Percentiles rank a stretch among this genome's conserved stretches.
Conservation (phyloP, 2,329 filamentous ascomycete genomes). For the Claviceps spartinae region DNA sequence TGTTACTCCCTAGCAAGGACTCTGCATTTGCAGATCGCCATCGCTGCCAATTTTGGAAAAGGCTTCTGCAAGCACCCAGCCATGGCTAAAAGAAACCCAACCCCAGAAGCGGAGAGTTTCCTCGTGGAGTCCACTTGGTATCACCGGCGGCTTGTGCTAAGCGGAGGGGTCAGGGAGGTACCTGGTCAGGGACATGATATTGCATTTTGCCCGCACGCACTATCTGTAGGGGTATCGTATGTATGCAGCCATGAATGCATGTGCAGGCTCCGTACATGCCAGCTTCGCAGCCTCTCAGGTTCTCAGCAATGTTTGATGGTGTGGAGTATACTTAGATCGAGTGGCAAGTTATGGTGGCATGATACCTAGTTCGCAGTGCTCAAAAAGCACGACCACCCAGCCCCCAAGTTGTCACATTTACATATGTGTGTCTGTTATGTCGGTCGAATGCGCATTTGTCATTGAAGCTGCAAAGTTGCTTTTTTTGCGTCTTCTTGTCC, state of each 20-base stretch:
- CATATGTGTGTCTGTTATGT: background rate
- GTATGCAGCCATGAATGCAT: too few species aligned
- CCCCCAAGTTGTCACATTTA: background rate
- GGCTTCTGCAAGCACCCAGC: background rate
- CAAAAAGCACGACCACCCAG: background rate
- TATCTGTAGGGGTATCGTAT: too few species aligned
- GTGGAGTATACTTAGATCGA: too few species aligned
- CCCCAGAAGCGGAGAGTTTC: slow-evolving; percentile 1
- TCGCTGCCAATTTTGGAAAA: background rate
- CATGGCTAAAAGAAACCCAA: background rate
- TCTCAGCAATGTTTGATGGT: too few species aligned
- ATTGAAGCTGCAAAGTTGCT: background rate
- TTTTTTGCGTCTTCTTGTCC: background rate
- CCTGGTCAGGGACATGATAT: background rate
- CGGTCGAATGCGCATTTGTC: background rate
- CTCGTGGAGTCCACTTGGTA: slow-evolving; percentile 1
- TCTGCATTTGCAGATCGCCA: slow-evolving; percentile 1
- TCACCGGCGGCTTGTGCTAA: slow-evolving; percentile 1
- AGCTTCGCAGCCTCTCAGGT: too few species aligned
- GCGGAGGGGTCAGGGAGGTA: background rate
- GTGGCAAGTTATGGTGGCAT: too few species aligned
- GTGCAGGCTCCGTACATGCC: too few species aligned
- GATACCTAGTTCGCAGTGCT: too few species aligned
- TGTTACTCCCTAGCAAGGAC: background rate
- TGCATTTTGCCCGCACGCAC: background rate